Evolutionary conservation across 345 rosid genomes (phyloP).

Genomic region (Eucalyptus tenuipes): DNA sequence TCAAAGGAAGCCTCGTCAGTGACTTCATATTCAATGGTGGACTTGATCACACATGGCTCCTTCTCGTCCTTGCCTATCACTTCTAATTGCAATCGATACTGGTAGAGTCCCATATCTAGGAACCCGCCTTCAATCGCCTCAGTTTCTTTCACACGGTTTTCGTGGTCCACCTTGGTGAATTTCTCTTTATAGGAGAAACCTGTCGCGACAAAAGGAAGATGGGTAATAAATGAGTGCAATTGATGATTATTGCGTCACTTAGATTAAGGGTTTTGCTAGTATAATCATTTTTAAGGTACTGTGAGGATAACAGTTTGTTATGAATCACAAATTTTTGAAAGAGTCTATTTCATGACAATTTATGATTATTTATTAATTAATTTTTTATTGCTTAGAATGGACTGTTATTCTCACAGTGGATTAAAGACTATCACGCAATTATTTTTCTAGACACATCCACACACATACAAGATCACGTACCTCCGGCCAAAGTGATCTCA

Average conservation of each 20-base stretch:
- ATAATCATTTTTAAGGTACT: no score
- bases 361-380: no score
- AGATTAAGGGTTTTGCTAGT: neutral
- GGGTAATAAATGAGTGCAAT: neutral
- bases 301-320: accelerated
- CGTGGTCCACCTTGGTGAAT: neutral
- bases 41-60: neutral
- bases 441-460: no score
- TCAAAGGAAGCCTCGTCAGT: neutral
- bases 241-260: neutral
- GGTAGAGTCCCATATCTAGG: neutral
- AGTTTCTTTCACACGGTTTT: neutral
- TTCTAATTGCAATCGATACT: neutral
- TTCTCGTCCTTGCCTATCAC: neutral
- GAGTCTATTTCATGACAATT: no score
- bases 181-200: neutral
- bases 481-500: neutral
- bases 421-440: accelerated
- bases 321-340: no score
- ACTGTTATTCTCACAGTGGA: accelerated
- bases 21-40: neutral
- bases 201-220: neutral
- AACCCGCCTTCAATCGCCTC: neutral
- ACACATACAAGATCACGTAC: neutral
- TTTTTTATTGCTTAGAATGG: no score